Conservation (phyloP, 1,284 basidiomycete species). For the Coniferiporia sulphurascens region DNA sequence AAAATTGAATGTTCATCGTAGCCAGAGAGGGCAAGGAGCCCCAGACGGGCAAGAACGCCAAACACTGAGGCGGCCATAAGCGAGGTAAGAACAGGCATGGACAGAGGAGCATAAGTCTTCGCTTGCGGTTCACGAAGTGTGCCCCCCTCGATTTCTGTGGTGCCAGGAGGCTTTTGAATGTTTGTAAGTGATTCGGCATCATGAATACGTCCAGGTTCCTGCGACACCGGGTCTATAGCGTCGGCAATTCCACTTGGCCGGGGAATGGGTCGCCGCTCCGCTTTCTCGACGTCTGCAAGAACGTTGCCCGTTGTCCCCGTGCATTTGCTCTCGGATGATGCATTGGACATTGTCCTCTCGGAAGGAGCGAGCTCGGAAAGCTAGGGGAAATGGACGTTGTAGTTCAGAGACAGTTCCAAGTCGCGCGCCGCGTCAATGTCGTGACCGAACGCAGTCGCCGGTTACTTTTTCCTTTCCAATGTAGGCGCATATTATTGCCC, state of each 20-base stretch:
- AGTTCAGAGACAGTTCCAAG: not conserved
- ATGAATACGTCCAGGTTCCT: slow-evolving; percentile 28
- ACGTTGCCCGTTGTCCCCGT: not conserved
- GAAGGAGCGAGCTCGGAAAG: not conserved
- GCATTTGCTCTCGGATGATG: not conserved
- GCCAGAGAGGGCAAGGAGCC: slow-evolving; percentile 62
- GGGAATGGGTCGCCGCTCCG: not conserved
- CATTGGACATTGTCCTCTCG: not conserved
- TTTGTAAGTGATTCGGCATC: slow-evolving; percentile 41
- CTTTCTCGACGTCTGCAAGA: not conserved
- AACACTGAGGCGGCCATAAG: slow-evolving; percentile 76
- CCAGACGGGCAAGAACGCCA: slow-evolving; percentile 75
- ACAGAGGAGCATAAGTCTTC: slow-evolving; percentile 54
- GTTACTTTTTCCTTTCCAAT: no score
- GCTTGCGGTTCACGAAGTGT: slow-evolving; percentile 22
- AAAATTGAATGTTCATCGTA: slow-evolving; percentile 80
- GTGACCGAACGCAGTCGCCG: no score
- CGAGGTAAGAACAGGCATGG: slow-evolving; percentile 60
- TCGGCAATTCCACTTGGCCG: slow-evolving; percentile 5
- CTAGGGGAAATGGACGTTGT: not conserved
- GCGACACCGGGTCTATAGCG: slow-evolving; percentile 6
- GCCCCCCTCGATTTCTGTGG: slow-evolving; percentile 27
- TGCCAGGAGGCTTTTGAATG: slow-evolving; percentile 49
- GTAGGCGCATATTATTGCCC: no score
- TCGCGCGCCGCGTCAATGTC: no score